Evolutionary conservation across 305 asterid species (phyloP), one percentile per base, ranked within the genome.

Genomic region (Rubia tinctorum): DNA sequence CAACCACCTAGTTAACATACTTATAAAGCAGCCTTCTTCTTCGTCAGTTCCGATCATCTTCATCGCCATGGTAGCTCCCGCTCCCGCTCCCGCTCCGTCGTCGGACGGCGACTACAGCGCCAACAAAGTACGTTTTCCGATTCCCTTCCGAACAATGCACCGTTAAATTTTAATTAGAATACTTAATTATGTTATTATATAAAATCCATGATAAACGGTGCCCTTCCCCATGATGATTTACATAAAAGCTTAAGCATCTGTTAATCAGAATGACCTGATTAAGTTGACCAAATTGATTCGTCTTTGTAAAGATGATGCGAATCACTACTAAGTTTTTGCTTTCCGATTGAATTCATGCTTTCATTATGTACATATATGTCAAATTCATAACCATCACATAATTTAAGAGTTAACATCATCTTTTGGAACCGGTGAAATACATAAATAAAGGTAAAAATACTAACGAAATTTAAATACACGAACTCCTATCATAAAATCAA

Each of bases 61-160:
- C 49, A 0, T 34, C 49, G 7, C 9, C 49, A 70, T 70, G 73
- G 73, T 61, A 37, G 58, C 73, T n/a, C 44, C 53, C 18, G 73
- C 60, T 69, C 34, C 34, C 3, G 58, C 73, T n/a, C 45, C 53
- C n/a, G 73, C 60, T 69, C 3, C 34, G 34, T 42, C 73, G 10
- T 2, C 45, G 43, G 42, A 30, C 55, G 22, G 22, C 49, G 37
- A 70, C 51, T 70, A 53, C 2, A 18, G n/a, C 47, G 13, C 49
- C 73, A 10, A 34, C n/a, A 70, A 37, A 70, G 73, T 70, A 70
- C 53, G 73, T 37, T 40, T 40, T 27, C 63, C 58, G 39, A 25
- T 25, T 25, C 66, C 66, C 40, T 60, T 22, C 18, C 37, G 12
- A 37, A 22, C 66, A 9, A 27, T 27, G 66, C 58, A 51, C 58